phyloP scores from a whole-genome alignment of 2,329 filamentous ascomycete species.

The Pleomassaria siparia region DNA sequence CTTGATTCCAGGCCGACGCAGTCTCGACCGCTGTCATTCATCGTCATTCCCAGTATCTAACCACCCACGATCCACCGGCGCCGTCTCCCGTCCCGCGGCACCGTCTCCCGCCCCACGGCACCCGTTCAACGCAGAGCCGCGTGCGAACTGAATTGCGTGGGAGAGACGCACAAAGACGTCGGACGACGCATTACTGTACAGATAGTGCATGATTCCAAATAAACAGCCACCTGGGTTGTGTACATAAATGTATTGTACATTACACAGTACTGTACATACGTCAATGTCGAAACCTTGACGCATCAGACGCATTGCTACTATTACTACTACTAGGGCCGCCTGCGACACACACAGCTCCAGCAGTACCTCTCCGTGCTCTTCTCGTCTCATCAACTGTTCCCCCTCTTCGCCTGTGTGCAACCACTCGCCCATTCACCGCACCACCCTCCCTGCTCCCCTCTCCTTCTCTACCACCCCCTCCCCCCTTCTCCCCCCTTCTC shows the following conservation, averaged over 20 bases:
- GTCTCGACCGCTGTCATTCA: no score
- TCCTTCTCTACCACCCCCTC: neutral
- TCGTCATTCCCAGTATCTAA: no score
- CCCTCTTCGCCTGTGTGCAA: no score
- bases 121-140: neutral
- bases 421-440: neutral
- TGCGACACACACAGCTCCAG: conserved; percentile 35
- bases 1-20: no score
- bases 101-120: neutral
- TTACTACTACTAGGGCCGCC: conserved; percentile 8
- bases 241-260: no score
- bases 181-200: no score
- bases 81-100: neutral
- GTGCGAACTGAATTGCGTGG: no score
- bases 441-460: conserved; percentile 9
- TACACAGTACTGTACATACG: conserved; percentile 26
- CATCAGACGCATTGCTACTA: neutral
- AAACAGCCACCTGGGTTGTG: no score
- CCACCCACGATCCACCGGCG: neutral
- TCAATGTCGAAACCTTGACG: no score
- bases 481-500: neutral
- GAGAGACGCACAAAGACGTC: no score
- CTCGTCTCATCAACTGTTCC: conserved; percentile 27
- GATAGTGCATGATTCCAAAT: no score
- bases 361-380: no score